A percentile compares a stretch with the other conserved stretches of the same genome.
Evolutionary conservation across 768 basidiomycete genomes (phyloP).

Genomic region (Leccinum rimulosum): DNA sequence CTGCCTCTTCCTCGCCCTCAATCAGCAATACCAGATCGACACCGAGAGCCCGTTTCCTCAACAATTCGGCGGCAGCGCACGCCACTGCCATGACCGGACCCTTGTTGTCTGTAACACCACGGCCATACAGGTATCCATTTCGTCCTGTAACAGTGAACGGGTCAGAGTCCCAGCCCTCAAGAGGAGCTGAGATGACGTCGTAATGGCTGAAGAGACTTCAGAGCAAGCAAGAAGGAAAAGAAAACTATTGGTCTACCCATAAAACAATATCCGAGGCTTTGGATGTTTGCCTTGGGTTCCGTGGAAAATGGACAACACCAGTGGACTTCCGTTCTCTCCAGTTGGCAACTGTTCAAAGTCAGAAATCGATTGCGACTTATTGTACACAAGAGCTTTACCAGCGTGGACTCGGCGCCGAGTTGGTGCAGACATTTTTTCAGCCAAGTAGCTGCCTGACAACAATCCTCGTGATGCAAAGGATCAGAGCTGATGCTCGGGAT

Average conservation of each 20-base stretch:
- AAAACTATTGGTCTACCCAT: constrained; percentile 54
- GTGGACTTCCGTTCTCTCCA: constrained; percentile 73
- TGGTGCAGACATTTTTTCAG: constrained; percentile 84
- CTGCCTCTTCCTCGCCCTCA: constrained; percentile 97
- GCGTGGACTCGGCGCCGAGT: constrained; percentile 77
- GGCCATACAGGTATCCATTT: constrained; percentile 89
- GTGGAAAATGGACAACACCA: constrained; percentile 86
- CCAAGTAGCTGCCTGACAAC: constrained; percentile 92
- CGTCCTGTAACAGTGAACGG: constrained; percentile 81
- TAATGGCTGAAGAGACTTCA: constrained; percentile 63
- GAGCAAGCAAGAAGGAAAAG: not conserved
- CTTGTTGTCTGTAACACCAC: constrained; percentile 93
- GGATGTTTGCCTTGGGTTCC: constrained; percentile 57
- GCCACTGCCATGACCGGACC: constrained; percentile 92
- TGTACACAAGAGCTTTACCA: constrained; percentile 45
- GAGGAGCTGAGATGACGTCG: constrained; percentile 87
- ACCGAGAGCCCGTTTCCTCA: constrained; percentile 68
- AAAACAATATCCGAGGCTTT: constrained; percentile 82
- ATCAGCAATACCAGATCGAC: constrained; percentile 88
- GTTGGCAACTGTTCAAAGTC: constrained; percentile 60
- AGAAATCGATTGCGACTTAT: not conserved
- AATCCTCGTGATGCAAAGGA: constrained; percentile 72
- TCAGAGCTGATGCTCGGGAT: constrained; percentile 82
- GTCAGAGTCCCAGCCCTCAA: constrained; percentile 74
- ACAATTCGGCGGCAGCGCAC: constrained; percentile 81